These are phyloP conservation scores for Thraustochytrium striatum DNA, from an alignment of 352 stramenopile species.

Conservation along the genomic window DNA sequence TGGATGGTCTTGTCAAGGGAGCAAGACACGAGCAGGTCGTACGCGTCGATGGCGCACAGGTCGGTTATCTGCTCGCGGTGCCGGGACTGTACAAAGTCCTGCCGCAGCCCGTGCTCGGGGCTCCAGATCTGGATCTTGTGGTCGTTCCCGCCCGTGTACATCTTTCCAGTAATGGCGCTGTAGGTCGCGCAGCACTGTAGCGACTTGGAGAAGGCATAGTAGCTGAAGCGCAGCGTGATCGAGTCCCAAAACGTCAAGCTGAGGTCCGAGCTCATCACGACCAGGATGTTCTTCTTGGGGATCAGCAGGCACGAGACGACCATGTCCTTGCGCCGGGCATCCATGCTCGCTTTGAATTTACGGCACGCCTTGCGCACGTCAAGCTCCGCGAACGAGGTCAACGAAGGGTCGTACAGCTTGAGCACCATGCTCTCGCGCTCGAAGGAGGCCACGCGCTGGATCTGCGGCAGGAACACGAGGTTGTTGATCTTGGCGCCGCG, in stretches of 20 bases:
- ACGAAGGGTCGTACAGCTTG: constrained; percentile 65
- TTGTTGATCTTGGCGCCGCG: constrained; percentile 65
- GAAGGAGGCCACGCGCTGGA: constrained; percentile 64
- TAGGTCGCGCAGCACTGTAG: constrained; percentile 17
- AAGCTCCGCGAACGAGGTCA: constrained; percentile 63
- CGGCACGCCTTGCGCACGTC: constrained; percentile 25
- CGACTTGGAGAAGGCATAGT: constrained; percentile 23
- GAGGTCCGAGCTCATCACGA: constrained; percentile 23
- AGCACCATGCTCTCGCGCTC: constrained; percentile 65
- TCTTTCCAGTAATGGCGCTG: neutral
- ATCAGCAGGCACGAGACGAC: neutral
- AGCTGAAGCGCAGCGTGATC: constrained; percentile 15
- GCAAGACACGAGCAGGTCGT: constrained; percentile 58
- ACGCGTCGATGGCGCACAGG: neutral
- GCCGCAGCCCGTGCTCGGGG: constrained; percentile 9
- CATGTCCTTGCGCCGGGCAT: constrained; percentile 10
- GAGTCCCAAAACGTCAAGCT: constrained; percentile 43
- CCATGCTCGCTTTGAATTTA: neutral
- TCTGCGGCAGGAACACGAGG: constrained; percentile 66
- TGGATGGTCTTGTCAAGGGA: constrained; percentile 66
- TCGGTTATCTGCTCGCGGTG: constrained; percentile 26
- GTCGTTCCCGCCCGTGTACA: constrained; percentile 29
- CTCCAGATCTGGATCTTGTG: constrained; percentile 14
- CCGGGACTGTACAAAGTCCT: neutral
- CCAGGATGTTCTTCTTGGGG: constrained; percentile 6